These are phyloP conservation scores for Phytophthora melonis DNA, from an alignment of 352 stramenopile genomes.

Conservation along the genomic window DNA sequence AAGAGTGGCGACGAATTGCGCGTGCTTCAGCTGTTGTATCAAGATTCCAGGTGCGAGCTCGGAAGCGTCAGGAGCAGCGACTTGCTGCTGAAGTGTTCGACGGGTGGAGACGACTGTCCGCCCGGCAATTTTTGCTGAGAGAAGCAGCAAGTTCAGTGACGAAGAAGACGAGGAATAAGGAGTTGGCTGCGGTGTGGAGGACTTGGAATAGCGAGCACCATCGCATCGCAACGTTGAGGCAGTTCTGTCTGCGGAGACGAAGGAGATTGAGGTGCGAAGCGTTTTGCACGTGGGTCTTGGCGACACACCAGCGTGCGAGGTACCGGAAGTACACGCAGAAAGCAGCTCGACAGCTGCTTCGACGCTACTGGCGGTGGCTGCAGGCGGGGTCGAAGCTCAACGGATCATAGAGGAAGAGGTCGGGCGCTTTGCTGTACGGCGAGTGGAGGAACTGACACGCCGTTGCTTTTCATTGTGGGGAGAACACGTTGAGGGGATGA, in stretches of 20 bases:
- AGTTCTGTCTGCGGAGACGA: constrained; percentile 10
- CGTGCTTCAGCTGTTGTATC: constrained; percentile 11
- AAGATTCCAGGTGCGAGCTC: constrained; percentile 19
- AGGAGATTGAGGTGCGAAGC: constrained; percentile 12
- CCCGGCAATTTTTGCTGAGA: background rate
- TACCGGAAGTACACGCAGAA: constrained; percentile 23
- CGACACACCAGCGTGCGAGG: background rate
- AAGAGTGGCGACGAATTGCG: constrained; percentile 18
- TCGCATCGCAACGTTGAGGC: background rate
- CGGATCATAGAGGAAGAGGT: constrained; percentile 12
- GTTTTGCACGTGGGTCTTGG: constrained; percentile 27
- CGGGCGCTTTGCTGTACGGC: constrained; percentile 5
- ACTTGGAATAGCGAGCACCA: constrained; percentile 23
- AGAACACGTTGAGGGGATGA: constrained; percentile 28
- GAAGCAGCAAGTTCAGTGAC: constrained; percentile 5
- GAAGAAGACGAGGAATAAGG: background rate
- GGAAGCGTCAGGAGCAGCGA: constrained; percentile 15
- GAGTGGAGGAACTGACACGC: constrained; percentile 3
- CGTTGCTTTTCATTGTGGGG: constrained; percentile 22
- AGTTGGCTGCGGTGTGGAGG: constrained; percentile 3
- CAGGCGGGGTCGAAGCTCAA: constrained; percentile 18
- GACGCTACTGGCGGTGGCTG: constrained; percentile 30
- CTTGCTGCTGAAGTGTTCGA: constrained; percentile 16
- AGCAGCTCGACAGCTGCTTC: constrained; percentile 18
- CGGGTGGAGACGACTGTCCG: constrained; percentile 12